These are phyloP conservation scores for Thecaphora thlaspeos DNA, from an alignment of 1,284 basidiomycete species.

Conservation along the genomic window DNA sequence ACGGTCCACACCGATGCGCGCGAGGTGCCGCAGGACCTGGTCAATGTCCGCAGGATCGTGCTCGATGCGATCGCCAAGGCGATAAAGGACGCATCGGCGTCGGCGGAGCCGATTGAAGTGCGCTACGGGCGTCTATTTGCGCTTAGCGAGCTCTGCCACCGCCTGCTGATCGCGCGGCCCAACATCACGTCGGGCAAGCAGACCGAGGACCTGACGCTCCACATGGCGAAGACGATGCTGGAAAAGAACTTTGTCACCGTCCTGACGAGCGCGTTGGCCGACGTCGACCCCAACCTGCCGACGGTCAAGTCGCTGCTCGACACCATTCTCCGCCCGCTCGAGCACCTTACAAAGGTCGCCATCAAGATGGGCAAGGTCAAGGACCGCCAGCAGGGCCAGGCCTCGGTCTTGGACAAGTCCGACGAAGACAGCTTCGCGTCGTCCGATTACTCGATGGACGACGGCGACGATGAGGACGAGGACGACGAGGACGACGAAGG, in stretches of 20 bases:
- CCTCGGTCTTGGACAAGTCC: constrained; percentile 22
- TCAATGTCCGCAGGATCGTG: constrained; percentile 83
- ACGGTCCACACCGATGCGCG: constrained; percentile 68
- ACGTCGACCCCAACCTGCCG: constrained; percentile 94
- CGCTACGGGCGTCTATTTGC: constrained; percentile 87
- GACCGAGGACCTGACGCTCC: constrained; percentile 77
- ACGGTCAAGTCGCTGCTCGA: constrained; percentile 81
- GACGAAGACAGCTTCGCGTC: constrained; percentile 28
- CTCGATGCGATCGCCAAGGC: constrained; percentile 83
- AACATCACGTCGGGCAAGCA: constrained; percentile 59
- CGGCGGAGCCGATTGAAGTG: constrained; percentile 69
- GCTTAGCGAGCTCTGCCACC: constrained; percentile 81
- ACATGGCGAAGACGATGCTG: constrained; percentile 95
- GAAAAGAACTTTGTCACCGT: constrained; percentile 94
- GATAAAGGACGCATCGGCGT: constrained; percentile 73
- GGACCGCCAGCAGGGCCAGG: constrained; percentile 11
- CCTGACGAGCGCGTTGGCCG: constrained; percentile 82
- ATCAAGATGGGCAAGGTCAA: constrained; percentile 87
- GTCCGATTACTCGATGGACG: constrained; percentile 37
- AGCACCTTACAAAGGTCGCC: constrained; percentile 89
- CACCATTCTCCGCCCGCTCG: constrained; percentile 81
- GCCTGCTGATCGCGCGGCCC: constrained; percentile 75
- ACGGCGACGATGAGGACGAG: constrained; percentile 56
- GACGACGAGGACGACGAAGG: constrained; percentile 64
- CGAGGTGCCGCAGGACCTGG: constrained; percentile 69